Base-by-base conservation (phyloP, 192 early-diverging fungal species). In the Coemansia sp. region DNA sequence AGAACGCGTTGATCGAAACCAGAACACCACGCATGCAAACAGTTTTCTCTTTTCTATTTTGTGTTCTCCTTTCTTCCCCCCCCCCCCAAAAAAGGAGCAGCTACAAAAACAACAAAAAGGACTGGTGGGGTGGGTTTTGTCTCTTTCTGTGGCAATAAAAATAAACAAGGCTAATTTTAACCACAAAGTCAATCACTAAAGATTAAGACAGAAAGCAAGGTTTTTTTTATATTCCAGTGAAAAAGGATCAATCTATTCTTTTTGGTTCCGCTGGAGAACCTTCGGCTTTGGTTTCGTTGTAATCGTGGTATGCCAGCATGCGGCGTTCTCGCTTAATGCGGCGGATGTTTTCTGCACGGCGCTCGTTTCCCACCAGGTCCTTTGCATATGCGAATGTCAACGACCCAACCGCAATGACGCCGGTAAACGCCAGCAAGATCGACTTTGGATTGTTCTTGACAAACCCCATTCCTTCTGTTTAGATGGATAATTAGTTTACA, bases 361-460 rank as follows among this genome's bases (percentile, higher is more conserved):
- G 56, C 43, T 75, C 66, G 46, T 68, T 75, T 54, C 58, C 53
- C 19, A 75, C 72, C 21, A 68, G 32, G 23, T 75, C 72, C 40
- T 75, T 75, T 15, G 72, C 55, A 35, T 26, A 75, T 0, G 49
- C 65, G 40, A 75, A 75, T 19, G 65, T 54, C 4, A 35, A 65
- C 26, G 60, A 75, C 3, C 72, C 65, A 38, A 68, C 49, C 8
- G 40, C 65, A 28, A 75, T 68, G 19, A 75, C 46, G 21, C 56
- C 72, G 7, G 50, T 35, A 42, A 56, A 75, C 23, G 65, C 72
- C 34, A 68, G 3, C 20, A 75, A 51, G 31, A 75, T 75, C 31
- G 72, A 75, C 45, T 34, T 50, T 40, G 72, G 72, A 28, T 64
- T 75, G 60, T 68, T 68, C 50, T 75, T 75, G 40, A 75, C 62